Base-by-base conservation (phyloP, 2,329 filamentous ascomycete genomes). In the Ophiocordyceps sinensis region DNA sequence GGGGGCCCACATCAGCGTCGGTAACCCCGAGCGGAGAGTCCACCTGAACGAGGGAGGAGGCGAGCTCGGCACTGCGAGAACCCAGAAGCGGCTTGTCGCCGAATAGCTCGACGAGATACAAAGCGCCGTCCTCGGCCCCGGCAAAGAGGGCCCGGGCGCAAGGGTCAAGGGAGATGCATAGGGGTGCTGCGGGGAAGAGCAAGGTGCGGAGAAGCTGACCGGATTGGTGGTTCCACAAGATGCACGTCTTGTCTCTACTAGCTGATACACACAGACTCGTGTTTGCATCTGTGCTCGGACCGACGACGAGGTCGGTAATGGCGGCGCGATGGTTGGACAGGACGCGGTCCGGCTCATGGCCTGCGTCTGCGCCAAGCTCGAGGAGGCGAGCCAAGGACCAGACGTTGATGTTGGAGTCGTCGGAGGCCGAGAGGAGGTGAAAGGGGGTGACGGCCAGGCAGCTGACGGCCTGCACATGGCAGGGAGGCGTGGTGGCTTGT, bases 221-320 rank as follows among this genome's bases (percentile, higher is more conserved):
- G 1, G 77, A 84, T 46, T 79, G 77, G 57, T 93, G 93, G 62
- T 96, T 88, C 91, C 91, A 98, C 45, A 94, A 70, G 52, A 94
- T 80, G 51, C 85, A 85, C 8, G 85, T 91, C 61, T 85, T 88
- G 63, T 96, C 91, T 51, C 76, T 79, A 48, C 85, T 85, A 7
- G 80, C 77, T 3, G 89, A 93, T 17, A 95, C 73, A 44, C 83
- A 88, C 45, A 96, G 78, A 58, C 85, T 89, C 44, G 82, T 82
- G 51, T 79, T 75, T 14, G 64, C 57, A 56, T 77, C 80, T 44
- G 71, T 67, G 54, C 82, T 81, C 53, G 84, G 77, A 15, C 83
- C 80, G 36, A 72, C 62, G 5, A 61, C 62, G 15, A 83, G 56
- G 40, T 71, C 75, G 45, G 76, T 89, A 59, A 88, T 79, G 56